phyloP scores from a whole-genome alignment of 129 eudicot genomes.

The Pittosporum tobira region DNA sequence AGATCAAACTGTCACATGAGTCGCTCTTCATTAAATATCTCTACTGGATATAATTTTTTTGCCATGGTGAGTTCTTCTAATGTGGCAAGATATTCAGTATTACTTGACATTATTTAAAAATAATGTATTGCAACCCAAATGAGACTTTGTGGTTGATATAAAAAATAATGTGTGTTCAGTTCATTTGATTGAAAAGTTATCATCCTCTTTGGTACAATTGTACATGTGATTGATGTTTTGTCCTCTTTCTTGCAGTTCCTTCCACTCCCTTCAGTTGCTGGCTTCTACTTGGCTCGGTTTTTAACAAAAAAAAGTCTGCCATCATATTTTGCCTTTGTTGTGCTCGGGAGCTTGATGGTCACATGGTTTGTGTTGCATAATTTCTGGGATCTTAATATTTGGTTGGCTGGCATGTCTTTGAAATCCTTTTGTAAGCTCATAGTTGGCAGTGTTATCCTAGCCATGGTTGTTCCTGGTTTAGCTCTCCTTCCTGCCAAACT shows the following conservation, averaged over 20 bases:
- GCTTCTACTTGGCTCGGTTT: slow-evolving; percentile 89
- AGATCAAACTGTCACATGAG: no score
- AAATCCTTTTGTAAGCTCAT: slow-evolving; percentile 87
- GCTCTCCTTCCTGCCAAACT: slow-evolving; percentile 88
- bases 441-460: slow-evolving; percentile 79
- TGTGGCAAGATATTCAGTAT: no score
- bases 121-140: neutral
- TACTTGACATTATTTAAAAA: no score
- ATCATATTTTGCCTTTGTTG: slow-evolving; percentile 81
- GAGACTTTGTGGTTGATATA: no score
- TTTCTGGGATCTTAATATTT: slow-evolving; percentile 92
- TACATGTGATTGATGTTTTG: neutral
- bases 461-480: slow-evolving; percentile 86
- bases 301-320: slow-evolving; percentile 77
- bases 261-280: slow-evolving; percentile 88
- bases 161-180: no score
- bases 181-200: neutral
- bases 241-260: slow-evolving; percentile 54
- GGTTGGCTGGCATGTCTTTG: slow-evolving; percentile 97
- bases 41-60: neutral
- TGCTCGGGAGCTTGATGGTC: slow-evolving; percentile 81
- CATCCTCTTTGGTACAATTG: neutral
- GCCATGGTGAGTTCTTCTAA: no score
- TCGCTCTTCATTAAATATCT: slow-evolving; percentile 3
- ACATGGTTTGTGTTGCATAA: slow-evolving; percentile 88